Evolutionary conservation across 2,329 filamentous ascomycete species (phyloP).

Genomic region (Bipolaris gigantea): DNA sequence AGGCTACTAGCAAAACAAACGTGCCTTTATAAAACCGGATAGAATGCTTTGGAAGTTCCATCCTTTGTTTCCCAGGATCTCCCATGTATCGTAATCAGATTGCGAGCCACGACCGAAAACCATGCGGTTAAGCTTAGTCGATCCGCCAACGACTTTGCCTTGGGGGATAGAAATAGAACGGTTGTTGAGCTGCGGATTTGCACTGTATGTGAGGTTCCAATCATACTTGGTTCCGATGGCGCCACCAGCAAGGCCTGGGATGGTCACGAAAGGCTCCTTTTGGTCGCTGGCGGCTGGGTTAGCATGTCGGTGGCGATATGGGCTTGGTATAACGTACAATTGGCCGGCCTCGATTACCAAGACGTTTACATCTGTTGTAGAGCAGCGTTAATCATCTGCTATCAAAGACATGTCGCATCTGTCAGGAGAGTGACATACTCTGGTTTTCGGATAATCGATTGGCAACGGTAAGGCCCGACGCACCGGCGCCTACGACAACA

Average conservation of each 20-base stretch:
- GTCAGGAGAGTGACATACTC: constrained; percentile 6
- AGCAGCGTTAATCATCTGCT: neutral
- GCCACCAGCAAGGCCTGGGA: constrained; percentile 29
- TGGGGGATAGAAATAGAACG: constrained; percentile 18
- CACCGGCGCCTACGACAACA: constrained; percentile 32
- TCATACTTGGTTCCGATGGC: constrained; percentile 31
- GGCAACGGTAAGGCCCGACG: constrained; percentile 33
- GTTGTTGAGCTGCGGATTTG: constrained; percentile 14
- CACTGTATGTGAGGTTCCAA: constrained; percentile 27
- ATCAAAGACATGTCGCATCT: neutral
- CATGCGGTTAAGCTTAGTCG: constrained; percentile 46
- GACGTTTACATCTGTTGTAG: constrained; percentile 18
- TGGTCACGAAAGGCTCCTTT: constrained; percentile 26
- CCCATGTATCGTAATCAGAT: constrained; percentile 39
- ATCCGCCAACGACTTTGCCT: constrained; percentile 30
- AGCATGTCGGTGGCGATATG: neutral
- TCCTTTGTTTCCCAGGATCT: constrained; percentile 27
- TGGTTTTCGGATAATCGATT: constrained; percentile 32
- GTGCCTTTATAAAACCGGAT: constrained; percentile 30
- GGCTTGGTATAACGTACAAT: constrained; percentile 14
- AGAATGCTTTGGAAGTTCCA: constrained; percentile 35
- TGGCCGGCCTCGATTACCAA: constrained; percentile 30
- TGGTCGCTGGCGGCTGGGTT: constrained; percentile 17
- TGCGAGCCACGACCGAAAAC: constrained; percentile 33
- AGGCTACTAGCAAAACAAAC: neutral